Base-by-base conservation (phyloP, 2,329 filamentous ascomycete species). In the Penicillium sp. region DNA sequence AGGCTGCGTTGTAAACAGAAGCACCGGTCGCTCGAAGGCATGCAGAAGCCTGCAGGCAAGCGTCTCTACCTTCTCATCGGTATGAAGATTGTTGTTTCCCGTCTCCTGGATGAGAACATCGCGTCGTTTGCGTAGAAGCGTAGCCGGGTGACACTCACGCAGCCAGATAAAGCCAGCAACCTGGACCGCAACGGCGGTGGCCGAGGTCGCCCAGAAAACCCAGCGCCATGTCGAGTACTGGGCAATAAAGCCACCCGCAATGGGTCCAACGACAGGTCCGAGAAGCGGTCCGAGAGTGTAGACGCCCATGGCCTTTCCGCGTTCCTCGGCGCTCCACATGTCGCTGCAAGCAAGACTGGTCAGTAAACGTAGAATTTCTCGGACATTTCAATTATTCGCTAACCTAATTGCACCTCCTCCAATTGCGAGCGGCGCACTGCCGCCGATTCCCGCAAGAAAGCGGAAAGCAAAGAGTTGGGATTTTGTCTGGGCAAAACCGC, bases 181-280 rank as follows among this genome's bases (percentile, higher is more conserved):
- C 65, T 88, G 84, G 44, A 89, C 80, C 14, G 82, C 56, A 3
- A 77, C 85, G 50, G 82, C 82, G 36, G 77, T 76, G 53, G 88
- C 84, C 1, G 83, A 82, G 0, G 84, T 86, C 0, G 82, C 77
- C 72, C 80, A 88, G 72, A 89, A 90, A 5, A 83, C 81, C 87
- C 87, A 90, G 36, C 86, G 79, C 88, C 88, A 90, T 0, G 80
- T 84, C 7, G 79, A 81, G 76, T 80, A 44, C 63, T 85, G 70
- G 0, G 83, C 77, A 26, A 88, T 82, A 63, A 84, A 87, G 0
- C 82, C 85, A 10, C 84, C 85, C 0, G 79, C 78, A 2, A 88
- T 82, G 0, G 86, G 86, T 0, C 85, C 86, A 14, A 87, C 73
- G 0, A 82, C 82, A 1, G 85, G 85, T 0, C 85, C 86, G 0